A percentile compares a stretch with the other conserved stretches of the same genome.
phyloP scores from a whole-genome alignment of 2,329 filamentous ascomycete species.

The Calonectria pseudoturangicola region DNA sequence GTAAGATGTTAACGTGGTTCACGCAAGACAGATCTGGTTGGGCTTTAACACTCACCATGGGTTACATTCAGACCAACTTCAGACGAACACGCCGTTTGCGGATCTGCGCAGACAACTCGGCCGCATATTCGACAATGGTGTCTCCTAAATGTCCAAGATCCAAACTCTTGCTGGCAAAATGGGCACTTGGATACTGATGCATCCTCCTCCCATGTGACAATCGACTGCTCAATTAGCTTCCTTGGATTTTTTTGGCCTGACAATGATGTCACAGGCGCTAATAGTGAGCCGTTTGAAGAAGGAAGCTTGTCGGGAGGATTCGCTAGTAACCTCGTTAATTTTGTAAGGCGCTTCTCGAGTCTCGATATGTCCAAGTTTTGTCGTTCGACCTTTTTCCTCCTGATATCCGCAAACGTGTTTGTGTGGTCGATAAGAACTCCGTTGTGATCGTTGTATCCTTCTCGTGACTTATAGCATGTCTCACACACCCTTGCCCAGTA shows the following conservation, averaged over 20 bases:
- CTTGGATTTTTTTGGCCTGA: conserved; percentile 83
- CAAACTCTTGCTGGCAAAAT: conserved; percentile 97
- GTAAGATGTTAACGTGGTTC: conserved; percentile 16
- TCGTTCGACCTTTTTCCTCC: conserved; percentile 87
- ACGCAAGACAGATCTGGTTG: neutral
- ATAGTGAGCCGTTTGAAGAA: conserved; percentile 69
- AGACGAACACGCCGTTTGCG: conserved; percentile 86
- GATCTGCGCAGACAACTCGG: conserved; percentile 93
- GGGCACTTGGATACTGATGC: conserved; percentile 86
- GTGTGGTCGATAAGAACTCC: conserved; percentile 84
- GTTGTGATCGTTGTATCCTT: conserved; percentile 93
- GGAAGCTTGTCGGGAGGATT: conserved; percentile 81
- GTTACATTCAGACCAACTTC: conserved; percentile 83
- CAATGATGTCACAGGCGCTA: conserved; percentile 77
- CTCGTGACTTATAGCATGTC: conserved; percentile 98
- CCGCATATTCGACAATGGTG: conserved; percentile 98
- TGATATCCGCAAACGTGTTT: conserved; percentile 79
- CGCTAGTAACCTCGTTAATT: conserved; percentile 88
- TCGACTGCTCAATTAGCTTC: conserved; percentile 89
- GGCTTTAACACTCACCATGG: conserved; percentile 36
- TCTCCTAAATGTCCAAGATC: conserved; percentile 91
- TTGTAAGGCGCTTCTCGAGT: conserved; percentile 92
- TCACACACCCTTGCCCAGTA: conserved; percentile 97
- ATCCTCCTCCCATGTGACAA: conserved; percentile 98
- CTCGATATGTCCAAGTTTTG: conserved; percentile 91